phyloP scores from a whole-genome alignment of 192 early-diverging fungal genomes.

The Gaertneriomyces semiglobifer region DNA sequence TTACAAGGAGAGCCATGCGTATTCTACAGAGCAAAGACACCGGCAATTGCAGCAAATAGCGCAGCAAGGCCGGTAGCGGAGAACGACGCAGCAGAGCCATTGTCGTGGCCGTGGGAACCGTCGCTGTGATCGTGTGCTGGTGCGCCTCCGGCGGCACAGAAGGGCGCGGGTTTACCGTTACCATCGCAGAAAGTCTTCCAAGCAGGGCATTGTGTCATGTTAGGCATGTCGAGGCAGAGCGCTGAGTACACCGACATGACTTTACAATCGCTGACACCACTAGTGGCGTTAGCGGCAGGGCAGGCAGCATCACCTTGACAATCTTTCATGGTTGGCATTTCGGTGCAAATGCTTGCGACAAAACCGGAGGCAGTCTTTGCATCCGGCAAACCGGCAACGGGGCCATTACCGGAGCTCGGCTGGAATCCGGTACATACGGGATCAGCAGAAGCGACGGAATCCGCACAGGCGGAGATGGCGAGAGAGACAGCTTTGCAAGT shows the following conservation, averaged over 20 bases:
- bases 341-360: neutral
- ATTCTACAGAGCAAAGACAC: no score
- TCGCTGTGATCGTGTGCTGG: neutral
- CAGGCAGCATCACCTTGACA: conserved; percentile 7
- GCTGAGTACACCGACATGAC: neutral
- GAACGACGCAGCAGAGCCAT: neutral
- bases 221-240: conserved; percentile 16
- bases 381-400: neutral
- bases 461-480: conserved; percentile 10
- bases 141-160: neutral
- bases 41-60: no score
- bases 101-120: neutral
- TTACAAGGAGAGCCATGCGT: no score
- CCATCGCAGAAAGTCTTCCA: conserved; percentile 1
- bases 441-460: conserved; percentile 1
- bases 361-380: conserved; percentile 11
- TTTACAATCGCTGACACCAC: conserved; percentile 8
- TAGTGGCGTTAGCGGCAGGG: conserved; percentile 12
- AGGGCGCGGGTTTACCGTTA: neutral
- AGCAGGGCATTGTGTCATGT: conserved; percentile 2
- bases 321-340: conserved; percentile 9
- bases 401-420: neutral
- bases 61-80: no score
- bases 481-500: conserved; percentile 14
- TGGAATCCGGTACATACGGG: conserved; percentile 2